These are phyloP conservation scores for Globisporangium ultimum DNA, from an alignment of 352 stramenopile genomes.

Conservation along the genomic window DNA sequence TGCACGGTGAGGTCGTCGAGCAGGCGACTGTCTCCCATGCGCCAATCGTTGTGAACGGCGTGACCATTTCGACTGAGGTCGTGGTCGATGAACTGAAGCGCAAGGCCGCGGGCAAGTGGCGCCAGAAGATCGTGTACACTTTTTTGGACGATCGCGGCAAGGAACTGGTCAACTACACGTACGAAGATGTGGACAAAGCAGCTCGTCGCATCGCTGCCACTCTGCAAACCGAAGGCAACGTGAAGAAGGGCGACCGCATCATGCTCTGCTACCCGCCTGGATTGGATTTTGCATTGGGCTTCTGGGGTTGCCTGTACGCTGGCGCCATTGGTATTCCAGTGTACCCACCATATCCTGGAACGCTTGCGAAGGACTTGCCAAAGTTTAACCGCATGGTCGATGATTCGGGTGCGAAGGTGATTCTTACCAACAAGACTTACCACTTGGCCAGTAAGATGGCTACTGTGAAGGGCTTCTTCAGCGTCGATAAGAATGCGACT, in stretches of 20 bases:
- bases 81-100: slow-evolving; percentile 52
- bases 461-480: slow-evolving; percentile 78
- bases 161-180: slow-evolving; percentile 66
- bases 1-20: slow-evolving; percentile 1
- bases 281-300: slow-evolving; percentile 71
- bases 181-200: slow-evolving; percentile 59
- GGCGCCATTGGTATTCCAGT: slow-evolving; percentile 67
- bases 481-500: slow-evolving; percentile 30
- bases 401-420: slow-evolving; percentile 57
- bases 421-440: slow-evolving; percentile 77
- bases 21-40: neutral
- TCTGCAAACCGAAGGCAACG: slow-evolving; percentile 43
- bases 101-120: slow-evolving; percentile 36
- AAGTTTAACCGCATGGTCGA: slow-evolving; percentile 79
- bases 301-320: slow-evolving; percentile 80
- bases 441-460: slow-evolving; percentile 78
- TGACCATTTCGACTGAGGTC: slow-evolving; percentile 28
- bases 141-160: slow-evolving; percentile 73
- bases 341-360: slow-evolving; percentile 74
- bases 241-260: slow-evolving; percentile 65
- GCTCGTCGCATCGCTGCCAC: slow-evolving; percentile 60
- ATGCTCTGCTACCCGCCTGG: slow-evolving; percentile 77
- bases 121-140: slow-evolving; percentile 76
- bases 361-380: slow-evolving; percentile 68
- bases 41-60: slow-evolving; percentile 28